These are phyloP conservation scores for Lupinus albus DNA, from an alignment of 306 rosid species.

Conservation along the genomic window DNA sequence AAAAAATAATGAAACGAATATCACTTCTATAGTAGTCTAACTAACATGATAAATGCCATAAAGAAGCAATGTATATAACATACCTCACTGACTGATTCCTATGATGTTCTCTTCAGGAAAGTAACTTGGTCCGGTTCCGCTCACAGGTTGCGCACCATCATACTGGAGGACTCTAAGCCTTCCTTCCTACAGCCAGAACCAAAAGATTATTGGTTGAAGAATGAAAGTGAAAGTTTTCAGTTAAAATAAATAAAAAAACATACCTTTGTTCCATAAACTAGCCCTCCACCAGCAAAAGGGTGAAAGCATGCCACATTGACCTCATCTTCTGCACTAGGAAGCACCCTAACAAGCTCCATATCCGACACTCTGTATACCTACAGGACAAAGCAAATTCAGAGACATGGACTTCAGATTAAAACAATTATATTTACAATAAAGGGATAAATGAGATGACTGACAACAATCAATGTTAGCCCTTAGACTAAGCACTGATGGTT, in stretches of 20 bases:
- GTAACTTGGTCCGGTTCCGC: constrained; percentile 53
- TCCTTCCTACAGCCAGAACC: constrained; percentile 79
- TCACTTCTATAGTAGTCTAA: constrained; percentile 11
- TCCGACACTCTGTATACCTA: constrained; percentile 96
- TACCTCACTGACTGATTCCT: constrained; percentile 48
- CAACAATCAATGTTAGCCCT: constrained; percentile 11
- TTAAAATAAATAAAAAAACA: neutral
- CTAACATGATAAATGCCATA: constrained; percentile 26
- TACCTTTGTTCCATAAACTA: constrained; percentile 98
- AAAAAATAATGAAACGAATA: constrained; percentile 3
- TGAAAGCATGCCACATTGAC: constrained; percentile 98
- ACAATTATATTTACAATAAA: constrained; percentile 30
- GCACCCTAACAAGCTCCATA: constrained; percentile 97
- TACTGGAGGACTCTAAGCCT: constrained; percentile 71
- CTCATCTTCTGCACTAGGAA: constrained; percentile 98
- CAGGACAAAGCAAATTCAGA: constrained; percentile 38
- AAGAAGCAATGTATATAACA: constrained; percentile 43
- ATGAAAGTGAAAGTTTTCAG: constrained; percentile 3
- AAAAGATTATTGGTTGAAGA: constrained; percentile 24
- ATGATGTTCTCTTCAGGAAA: constrained; percentile 53
- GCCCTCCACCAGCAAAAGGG: constrained; percentile 97
- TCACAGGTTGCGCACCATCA: constrained; percentile 45
- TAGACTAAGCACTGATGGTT: constrained; percentile 6
- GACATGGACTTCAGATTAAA: constrained; percentile 31
- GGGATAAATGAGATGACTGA: constrained; percentile 11